Percentiles rank a stretch among this genome's conserved stretches.
These are phyloP conservation scores for Coelastrella sp. DNA, from an alignment of 139 green algal genomes.

Conservation along the genomic window DNA sequence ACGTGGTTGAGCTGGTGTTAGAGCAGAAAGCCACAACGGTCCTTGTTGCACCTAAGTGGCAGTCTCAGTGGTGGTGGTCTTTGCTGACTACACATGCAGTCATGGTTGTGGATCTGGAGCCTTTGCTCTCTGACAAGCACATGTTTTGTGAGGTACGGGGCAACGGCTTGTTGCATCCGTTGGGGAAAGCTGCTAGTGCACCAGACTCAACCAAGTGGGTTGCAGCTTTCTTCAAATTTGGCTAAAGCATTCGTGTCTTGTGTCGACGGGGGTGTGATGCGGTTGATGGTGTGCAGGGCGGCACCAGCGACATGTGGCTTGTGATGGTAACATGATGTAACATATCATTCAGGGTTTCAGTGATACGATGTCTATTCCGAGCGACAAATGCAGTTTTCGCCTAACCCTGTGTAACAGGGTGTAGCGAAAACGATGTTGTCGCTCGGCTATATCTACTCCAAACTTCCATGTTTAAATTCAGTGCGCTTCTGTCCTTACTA, in stretches of 20 bases:
- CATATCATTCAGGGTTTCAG: not conserved
- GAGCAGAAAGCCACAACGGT: not conserved
- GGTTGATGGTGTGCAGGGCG: not conserved
- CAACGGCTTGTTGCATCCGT: not conserved
- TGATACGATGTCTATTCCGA: too few relatives aligned
- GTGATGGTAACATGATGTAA: conserved; percentile 26
- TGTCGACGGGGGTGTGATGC: too few relatives aligned
- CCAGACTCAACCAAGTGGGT: not conserved
- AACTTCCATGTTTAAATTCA: not conserved
- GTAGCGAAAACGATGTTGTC: not conserved
- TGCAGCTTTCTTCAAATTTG: not conserved
- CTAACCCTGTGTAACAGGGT: not conserved
- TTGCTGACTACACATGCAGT: not conserved
- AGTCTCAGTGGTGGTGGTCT: conserved; percentile 29
- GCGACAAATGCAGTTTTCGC: not conserved
- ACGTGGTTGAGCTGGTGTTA: not conserved
- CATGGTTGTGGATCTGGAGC: conserved; percentile 2
- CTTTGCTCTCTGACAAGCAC: not conserved
- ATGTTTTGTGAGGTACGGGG: not conserved
- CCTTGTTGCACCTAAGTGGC: not conserved
- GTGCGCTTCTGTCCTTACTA: not conserved
- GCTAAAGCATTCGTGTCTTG: not conserved
- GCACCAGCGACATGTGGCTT: not conserved
- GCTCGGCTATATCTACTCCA: not conserved
- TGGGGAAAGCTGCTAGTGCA: not conserved